Base-by-base conservation (phyloP, 2,329 filamentous ascomycete species). In the Diplodia mutila region DNA sequence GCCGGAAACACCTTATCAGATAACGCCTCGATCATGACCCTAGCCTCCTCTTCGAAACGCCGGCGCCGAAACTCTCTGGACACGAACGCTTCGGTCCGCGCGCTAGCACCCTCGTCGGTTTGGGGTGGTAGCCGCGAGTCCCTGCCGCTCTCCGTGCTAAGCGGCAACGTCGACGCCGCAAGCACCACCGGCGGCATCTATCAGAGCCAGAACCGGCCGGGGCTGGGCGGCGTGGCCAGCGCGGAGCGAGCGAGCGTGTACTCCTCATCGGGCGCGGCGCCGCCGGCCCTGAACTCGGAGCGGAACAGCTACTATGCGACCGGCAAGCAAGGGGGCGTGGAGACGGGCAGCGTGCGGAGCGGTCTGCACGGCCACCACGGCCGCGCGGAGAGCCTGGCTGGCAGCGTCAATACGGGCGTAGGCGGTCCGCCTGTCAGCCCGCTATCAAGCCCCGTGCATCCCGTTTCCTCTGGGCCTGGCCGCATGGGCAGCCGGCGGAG, bases 111-210 rank as follows among this genome's bases (percentile, higher is more conserved):
- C 0, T 92, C 90, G 0, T 94, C 91, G 0, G 84, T 94, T 4
- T 95, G 91, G 84, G 92, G 92, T 53, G 91, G 91, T 52, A 93
- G 90, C 73, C 88, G 91, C 69, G 92, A 95, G 78, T 91, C 89
- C 52, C 84, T 95, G 1, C 92, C 92, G 0, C 83, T 95, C 29
- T 93, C 90, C 74, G 89, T 94, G 6, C 84, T 95, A 42, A 93
- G 90, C 74, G 86, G 89, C 68, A 93, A 89, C 74, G 82, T 90
- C 39, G 88, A 90, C 46, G 79, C 81, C 39, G 80, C 81, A 65
- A 72, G 68, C 76, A 78, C 80, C 4, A 75, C 83, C 59, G 79
- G 85, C 1, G 83, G 83, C 4, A 80, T 90, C 53, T 86, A 90
- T 68, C 76, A 77, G 65, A 73, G 74, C 23, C 84, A 86, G 59